Evolutionary conservation across 495 filamentous ascomycete genomes (phyloP), one percentile per base, ranked within the genome.

Genomic region (Aspergillus leporis): DNA sequence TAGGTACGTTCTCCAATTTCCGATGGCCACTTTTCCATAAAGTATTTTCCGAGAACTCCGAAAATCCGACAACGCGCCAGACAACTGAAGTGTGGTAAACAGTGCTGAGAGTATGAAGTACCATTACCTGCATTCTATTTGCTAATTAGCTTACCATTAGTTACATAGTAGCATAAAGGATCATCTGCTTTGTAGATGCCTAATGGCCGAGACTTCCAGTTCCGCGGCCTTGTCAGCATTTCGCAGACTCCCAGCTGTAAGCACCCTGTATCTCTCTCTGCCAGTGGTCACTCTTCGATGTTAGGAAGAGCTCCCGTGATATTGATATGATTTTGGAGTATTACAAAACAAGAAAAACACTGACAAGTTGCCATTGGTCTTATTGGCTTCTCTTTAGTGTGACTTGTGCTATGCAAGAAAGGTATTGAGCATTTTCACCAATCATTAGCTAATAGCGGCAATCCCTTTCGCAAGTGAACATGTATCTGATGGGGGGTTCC

Each of bases 361-460:
- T 28, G 28, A 30, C 47, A 16, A 28, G 13, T 50, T 8, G 19
- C 14, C 2, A 5, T 36, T 28, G 25, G 3, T 36, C 34, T 14
- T 28, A 5, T 51, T 10, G 0, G 5, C 23, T 31, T n/a, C 5
- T 2, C 1, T 22, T n/a, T 51, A 71, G 69, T 71, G 69, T 45
- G 69, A 71, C 41, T 28, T 70, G 16, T 71, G 69, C 50, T 60
- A 71, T 58, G 53, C 50, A 22, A 62, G 69, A 62, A 71, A 71
- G 63, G 69, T 70, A 25, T 12, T 10, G 2, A 4, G 13, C 13
- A 36, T 14, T 14, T 8, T 36, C 34, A 36, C 2, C 34, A 36
- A 12, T 8, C 10, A 36, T 36, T 12, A 10, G 4, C 10, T 3
- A 3, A 36, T 36, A 36, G 8, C 34, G 2, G 13, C 10, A 8